These are phyloP conservation scores for Talaromyces sp. DNA, from an alignment of 2,329 filamentous ascomycete genomes.

Conservation along the genomic window DNA sequence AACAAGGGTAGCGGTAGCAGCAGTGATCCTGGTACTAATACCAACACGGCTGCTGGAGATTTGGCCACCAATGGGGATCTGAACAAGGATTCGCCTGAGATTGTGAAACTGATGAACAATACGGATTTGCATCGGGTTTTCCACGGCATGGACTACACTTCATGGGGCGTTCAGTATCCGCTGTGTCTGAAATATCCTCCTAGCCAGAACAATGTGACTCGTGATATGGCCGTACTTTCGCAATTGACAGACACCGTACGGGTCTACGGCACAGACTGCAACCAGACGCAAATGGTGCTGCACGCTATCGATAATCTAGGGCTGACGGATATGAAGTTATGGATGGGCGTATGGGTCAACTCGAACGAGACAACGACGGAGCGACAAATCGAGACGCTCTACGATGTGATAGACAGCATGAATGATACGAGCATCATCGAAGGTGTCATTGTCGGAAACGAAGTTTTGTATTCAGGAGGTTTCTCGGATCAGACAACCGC, in stretches of 20 bases:
- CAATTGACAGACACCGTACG: conserved; percentile 85
- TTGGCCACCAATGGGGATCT: conserved; percentile 65
- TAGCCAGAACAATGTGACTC: conserved; percentile 90
- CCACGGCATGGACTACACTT: conserved; percentile 92
- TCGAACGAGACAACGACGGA: conserved; percentile 76
- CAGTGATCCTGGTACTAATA: conserved; percentile 38
- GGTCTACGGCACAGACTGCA: conserved; percentile 94
- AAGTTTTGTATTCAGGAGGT: conserved; percentile 56
- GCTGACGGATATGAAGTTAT: conserved; percentile 75
- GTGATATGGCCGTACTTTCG: conserved; percentile 83
- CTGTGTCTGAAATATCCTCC: conserved; percentile 73
- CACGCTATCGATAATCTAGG: conserved; percentile 73
- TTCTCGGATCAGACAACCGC: conserved; percentile 59
- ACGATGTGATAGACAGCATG: conserved; percentile 66
- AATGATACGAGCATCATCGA: conserved; percentile 51
- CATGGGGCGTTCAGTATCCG: conserved; percentile 85
- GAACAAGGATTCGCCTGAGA: conserved; percentile 69
- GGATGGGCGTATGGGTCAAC: conserved; percentile 93
- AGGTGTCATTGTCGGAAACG: conserved; percentile 62
- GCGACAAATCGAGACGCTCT: conserved; percentile 80
- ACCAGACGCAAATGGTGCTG: conserved; percentile 91
- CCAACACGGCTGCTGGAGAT: conserved; percentile 59
- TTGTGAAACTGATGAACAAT: conserved; percentile 79
- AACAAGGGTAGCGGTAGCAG: conserved; percentile 21
- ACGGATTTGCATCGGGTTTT: conserved; percentile 84